Percentiles rank a stretch among this genome's conserved stretches.
These are phyloP conservation scores for Paecilomyces variotii DNA, from an alignment of 2,329 filamentous ascomycete species.

Conservation along the genomic window DNA sequence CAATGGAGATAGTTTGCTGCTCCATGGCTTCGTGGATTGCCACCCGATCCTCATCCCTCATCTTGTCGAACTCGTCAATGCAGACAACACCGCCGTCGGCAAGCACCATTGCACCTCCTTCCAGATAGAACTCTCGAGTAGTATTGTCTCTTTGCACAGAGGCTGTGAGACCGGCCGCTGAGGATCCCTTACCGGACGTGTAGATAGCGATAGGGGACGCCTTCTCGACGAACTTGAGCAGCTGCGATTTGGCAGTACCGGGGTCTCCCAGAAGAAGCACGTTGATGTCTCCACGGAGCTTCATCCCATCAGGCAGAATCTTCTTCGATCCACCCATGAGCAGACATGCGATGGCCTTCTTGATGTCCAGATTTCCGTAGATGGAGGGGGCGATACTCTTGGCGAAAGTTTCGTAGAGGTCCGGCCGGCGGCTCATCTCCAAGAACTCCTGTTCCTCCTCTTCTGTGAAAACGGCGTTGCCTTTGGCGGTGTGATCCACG, in stretches of 20 bases:
- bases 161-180: slow-evolving; percentile 91
- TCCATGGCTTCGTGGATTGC: slow-evolving; percentile 99
- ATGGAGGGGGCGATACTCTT: slow-evolving; percentile 95
- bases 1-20: slow-evolving; percentile 98
- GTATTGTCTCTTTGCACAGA: slow-evolving; percentile 90
- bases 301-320: slow-evolving; percentile 96
- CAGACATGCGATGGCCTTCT: slow-evolving; percentile 91
- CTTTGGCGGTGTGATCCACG: slow-evolving; percentile 80
- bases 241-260: slow-evolving; percentile 94
- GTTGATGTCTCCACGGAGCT: slow-evolving; percentile 94
- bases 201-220: slow-evolving; percentile 96
- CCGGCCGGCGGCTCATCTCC: slow-evolving; percentile 80
- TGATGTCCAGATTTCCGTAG: slow-evolving; percentile 92
- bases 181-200: slow-evolving; percentile 96
- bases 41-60: slow-evolving; percentile 95
- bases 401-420: slow-evolving; percentile 86
- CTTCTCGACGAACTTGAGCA: slow-evolving; percentile 96
- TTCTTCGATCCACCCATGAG: slow-evolving; percentile 95
- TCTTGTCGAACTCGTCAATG: slow-evolving; percentile 99
- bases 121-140: slow-evolving; percentile 93
- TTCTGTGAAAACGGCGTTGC: slow-evolving; percentile 75
- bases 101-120: slow-evolving; percentile 96
- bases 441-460: slow-evolving; percentile 96
- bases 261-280: slow-evolving; percentile 93
- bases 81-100: slow-evolving; percentile 95